Conservation (phyloP, 225 moss, liverwort and hornwort genomes). For the Polytrichum commune region DNA sequence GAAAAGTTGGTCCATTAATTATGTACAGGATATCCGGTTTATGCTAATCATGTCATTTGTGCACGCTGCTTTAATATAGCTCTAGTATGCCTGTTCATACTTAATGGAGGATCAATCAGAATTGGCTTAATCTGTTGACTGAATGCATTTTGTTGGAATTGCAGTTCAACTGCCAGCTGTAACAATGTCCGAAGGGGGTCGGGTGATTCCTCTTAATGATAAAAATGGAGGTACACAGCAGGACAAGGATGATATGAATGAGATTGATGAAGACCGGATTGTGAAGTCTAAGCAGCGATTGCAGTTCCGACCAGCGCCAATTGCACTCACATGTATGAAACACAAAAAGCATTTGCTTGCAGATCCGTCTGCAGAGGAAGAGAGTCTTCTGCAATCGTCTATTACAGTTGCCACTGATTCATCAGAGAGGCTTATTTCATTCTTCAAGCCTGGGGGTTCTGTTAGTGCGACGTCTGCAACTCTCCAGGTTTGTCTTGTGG, state of each 20-base stretch:
- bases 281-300: constrained; percentile 56
- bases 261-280: constrained; percentile 30
- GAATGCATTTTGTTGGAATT: neutral
- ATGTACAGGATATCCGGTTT: too few species aligned
- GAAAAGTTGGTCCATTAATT: too few species aligned
- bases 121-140: too few species aligned
- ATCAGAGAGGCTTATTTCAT: constrained; percentile 58
- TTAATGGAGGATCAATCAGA: too few species aligned
- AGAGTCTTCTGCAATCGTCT: constrained; percentile 64
- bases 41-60: too few species aligned
- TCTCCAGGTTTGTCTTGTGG: constrained; percentile 51
- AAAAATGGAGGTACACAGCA: constrained; percentile 27
- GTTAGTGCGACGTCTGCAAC: constrained; percentile 63
- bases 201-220: constrained; percentile 44
- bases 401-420: constrained; percentile 69
- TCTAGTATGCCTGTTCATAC: too few species aligned
- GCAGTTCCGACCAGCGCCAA: constrained; percentile 68
- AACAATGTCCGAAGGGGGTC: constrained; percentile 70
- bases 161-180: constrained; percentile 91
- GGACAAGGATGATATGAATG: constrained; percentile 16
- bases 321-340: constrained; percentile 73
- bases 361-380: constrained; percentile 95
- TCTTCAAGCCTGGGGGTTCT: constrained; percentile 91
- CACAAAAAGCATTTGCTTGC: constrained; percentile 71
- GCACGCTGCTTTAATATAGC: too few species aligned